Percentiles rank a stretch among this genome's conserved stretches.
phyloP scores from a whole-genome alignment of 345 rosid species.

The Aquilaria yunnanensis region DNA sequence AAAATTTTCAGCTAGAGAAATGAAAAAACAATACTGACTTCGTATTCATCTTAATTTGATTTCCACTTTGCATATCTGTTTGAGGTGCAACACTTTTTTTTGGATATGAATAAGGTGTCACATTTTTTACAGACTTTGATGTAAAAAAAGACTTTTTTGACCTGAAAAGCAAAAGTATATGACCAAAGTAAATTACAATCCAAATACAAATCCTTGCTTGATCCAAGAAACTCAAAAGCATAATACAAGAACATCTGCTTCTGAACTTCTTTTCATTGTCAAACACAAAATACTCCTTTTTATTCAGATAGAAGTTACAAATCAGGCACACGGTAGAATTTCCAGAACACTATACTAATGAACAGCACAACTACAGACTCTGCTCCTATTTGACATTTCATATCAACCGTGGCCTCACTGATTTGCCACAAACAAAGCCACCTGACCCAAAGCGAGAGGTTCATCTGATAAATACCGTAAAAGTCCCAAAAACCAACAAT shows the following conservation, averaged over 20 bases:
- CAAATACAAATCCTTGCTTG: background rate
- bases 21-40: conserved; percentile 29
- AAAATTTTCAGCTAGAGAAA: conserved; percentile 14
- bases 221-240: too few species aligned
- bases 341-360: too few species aligned
- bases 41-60: conserved; percentile 21
- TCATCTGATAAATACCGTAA: too few species aligned
- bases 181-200: background rate
- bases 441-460: background rate
- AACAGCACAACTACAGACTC: too few species aligned
- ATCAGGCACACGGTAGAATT: too few species aligned
- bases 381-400: too few species aligned
- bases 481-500: too few species aligned
- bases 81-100: conserved; percentile 9
- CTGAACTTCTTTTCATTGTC: too few species aligned
- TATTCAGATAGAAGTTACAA: too few species aligned
- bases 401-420: too few species aligned
- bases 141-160: conserved; percentile 2
- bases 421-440: background rate
- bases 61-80: conserved; percentile 1
- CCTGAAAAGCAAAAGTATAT: conserved; percentile 8
- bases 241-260: too few species aligned
- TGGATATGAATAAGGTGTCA: background rate
- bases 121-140: conserved; percentile 12
- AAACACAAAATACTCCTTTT: too few species aligned